Percentiles rank a stretch among this genome's conserved stretches.
phyloP scores from a whole-genome alignment of 2,329 filamentous ascomycete genomes.

The Colletotrichum tabaci region DNA sequence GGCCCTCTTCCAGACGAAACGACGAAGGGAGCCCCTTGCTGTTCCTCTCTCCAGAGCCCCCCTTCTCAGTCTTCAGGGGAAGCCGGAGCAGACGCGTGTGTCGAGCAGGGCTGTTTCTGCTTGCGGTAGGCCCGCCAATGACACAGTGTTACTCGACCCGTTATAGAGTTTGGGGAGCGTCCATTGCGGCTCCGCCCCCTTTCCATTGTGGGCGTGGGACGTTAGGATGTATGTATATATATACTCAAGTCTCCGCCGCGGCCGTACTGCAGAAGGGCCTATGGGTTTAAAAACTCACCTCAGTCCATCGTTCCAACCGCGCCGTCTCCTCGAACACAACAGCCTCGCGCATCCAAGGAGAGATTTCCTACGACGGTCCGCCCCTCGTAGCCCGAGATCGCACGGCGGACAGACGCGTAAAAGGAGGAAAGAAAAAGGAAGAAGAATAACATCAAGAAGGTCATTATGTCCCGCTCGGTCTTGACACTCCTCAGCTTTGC shows the following conservation, averaged over 20 bases:
- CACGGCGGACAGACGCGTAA: too few species aligned
- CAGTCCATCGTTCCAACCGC: constrained; percentile 10
- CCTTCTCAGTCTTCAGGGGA: not conserved
- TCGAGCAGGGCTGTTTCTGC: not conserved
- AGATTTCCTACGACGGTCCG: too few species aligned
- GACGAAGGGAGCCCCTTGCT: not conserved
- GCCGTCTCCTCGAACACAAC: not conserved
- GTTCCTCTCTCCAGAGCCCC: too few species aligned
- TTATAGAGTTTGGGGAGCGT: not conserved
- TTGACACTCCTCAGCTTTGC: not conserved
- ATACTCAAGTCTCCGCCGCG: not conserved
- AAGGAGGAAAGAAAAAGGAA: not conserved
- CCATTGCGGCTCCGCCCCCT: not conserved
- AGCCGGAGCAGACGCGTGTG: not conserved
- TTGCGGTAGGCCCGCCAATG: not conserved
- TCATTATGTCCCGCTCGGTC: constrained; percentile 15
- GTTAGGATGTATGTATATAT: too few species aligned
- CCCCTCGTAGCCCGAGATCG: too few species aligned
- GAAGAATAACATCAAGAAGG: too few species aligned
- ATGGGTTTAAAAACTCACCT: not conserved
- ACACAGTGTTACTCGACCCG: not conserved
- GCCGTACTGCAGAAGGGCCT: not conserved
- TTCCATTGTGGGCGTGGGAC: not conserved
- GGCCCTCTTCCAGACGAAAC: not conserved
- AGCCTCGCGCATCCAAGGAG: not conserved